Evolutionary conservation across 2,329 filamentous ascomycete species (phyloP).

Genomic region (Aureobasidium mangrovei): DNA sequence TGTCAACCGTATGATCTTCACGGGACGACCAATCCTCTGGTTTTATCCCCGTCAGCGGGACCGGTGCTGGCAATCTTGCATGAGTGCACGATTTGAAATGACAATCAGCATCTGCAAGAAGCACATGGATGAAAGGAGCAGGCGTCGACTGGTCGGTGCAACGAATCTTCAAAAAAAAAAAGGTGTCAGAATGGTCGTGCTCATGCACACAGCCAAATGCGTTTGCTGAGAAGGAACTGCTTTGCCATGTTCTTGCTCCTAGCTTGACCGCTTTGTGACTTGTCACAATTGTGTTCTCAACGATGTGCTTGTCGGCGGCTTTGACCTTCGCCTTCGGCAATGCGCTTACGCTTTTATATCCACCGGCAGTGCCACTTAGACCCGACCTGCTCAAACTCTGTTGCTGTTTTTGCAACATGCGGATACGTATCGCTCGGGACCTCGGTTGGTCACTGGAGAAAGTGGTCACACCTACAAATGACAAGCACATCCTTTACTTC

Average conservation of each 20-base stretch:
- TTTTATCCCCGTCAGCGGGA: neutral
- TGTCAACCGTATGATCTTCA: conserved; percentile 12
- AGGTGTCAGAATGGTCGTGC: neutral
- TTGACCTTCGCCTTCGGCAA: neutral
- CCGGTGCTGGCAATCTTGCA: neutral
- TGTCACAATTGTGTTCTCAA: conserved; percentile 6
- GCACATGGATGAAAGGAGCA: neutral
- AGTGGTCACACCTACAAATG: neutral
- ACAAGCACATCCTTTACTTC: neutral
- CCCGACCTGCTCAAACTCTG: conserved; percentile 2
- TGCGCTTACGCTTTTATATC: conserved; percentile 8
- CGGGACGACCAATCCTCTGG: conserved; percentile 2
- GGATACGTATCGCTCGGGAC: neutral
- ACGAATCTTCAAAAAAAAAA: neutral
- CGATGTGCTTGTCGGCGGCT: neutral
- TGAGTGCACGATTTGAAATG: neutral
- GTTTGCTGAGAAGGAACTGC: neutral
- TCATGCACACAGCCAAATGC: neutral
- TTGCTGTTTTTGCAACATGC: neutral
- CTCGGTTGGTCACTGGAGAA: too few relatives aligned
- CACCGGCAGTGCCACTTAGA: conserved; percentile 5
- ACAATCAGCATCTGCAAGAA: neutral
- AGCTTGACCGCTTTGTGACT: conserved; percentile 2
- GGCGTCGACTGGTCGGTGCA: neutral
- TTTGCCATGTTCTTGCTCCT: neutral